Base-by-base conservation (phyloP, 805 yeast genomes). In the Geotrichum ghanense region DNA sequence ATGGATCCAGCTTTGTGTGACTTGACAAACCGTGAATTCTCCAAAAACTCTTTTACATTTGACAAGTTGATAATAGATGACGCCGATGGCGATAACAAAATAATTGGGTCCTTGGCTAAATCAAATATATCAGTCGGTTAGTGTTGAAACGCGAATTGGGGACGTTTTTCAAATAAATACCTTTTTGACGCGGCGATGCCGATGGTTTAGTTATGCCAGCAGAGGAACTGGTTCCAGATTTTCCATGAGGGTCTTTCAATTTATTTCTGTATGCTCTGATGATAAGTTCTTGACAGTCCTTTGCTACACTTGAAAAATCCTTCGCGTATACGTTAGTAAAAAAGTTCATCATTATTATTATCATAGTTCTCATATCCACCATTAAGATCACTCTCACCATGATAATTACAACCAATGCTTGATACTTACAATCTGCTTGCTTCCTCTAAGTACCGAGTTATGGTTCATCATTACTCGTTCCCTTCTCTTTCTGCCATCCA, bases 1-100 rank as follows among this genome's bases (percentile, higher is more conserved):
- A 60, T 56, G 22, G 66, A 56, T 2, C 24, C 23, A 12, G 22
- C 22, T 19, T 42, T n/a, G 6, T 43, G 19, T 21, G 25, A 2
- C 66, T 58, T 21, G 85, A 83, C 53, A 43, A 74, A 71, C 53
- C 77, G 66, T 3, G 96, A 94, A 10, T 78, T 73, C 61, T 85
- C 87, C 53, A 92, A 65, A 54, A 84, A 83, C 44, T 73, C 69
- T 63, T 79, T 79, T 42, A 80, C 76, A 57, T 83, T 83, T 24
- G 72, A 59, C 73, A 81, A 72, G 6, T 81, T 78, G 44, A 84
- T 55, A 21, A 84, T 65, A 0, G 89, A 75, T 3, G 90, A 79
- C 0, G 92, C 84, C 6, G 92, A 79, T 3, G 95, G 90, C 12
- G 92, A 82, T 23, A 84, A 68, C 40, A 84, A 63, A 48, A 84